Percentiles rank a stretch among this genome's conserved stretches.
phyloP scores from a whole-genome alignment of 495 filamentous ascomycete genomes.

The Corynascus novoguineensis region DNA sequence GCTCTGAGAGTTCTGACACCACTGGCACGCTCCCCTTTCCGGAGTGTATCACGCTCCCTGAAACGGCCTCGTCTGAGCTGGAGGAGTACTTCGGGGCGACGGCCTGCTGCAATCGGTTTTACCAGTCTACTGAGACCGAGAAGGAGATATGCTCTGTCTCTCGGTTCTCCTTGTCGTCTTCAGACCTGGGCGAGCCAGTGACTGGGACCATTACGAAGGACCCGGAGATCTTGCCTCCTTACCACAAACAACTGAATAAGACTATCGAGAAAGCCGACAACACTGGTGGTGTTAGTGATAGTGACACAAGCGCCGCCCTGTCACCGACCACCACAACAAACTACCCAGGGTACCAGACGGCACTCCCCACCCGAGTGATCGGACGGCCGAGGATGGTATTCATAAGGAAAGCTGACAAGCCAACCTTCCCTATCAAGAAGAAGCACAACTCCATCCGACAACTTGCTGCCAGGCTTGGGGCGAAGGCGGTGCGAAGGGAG shows the following conservation, averaged over 20 bases:
- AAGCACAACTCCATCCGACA: conserved; percentile 6
- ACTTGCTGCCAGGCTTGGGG: conserved; percentile 4
- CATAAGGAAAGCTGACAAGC: not conserved
- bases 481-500: conserved; percentile 3
- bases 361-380: not conserved
- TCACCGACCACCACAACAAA: not conserved
- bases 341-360: conserved; percentile 3
- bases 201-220: not conserved
- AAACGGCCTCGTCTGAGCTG: not conserved
- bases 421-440: not conserved
- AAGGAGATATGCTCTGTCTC: not conserved
- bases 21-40: not conserved
- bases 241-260: too few species aligned
- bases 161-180: not conserved
- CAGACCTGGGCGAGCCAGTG: not conserved
- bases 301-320: not conserved
- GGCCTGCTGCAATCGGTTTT: conserved; percentile 3
- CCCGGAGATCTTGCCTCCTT: not conserved
- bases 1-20: not conserved
- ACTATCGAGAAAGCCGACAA: not conserved
- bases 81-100: not conserved
- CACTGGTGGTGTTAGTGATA: not conserved
- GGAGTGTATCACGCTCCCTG: not conserved
- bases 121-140: not conserved
- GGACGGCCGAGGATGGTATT: conserved; percentile 4